These are phyloP conservation scores for Endotrypanum monterogeii DNA, from an alignment of 208 protist genomes.

Conservation along the genomic window DNA sequence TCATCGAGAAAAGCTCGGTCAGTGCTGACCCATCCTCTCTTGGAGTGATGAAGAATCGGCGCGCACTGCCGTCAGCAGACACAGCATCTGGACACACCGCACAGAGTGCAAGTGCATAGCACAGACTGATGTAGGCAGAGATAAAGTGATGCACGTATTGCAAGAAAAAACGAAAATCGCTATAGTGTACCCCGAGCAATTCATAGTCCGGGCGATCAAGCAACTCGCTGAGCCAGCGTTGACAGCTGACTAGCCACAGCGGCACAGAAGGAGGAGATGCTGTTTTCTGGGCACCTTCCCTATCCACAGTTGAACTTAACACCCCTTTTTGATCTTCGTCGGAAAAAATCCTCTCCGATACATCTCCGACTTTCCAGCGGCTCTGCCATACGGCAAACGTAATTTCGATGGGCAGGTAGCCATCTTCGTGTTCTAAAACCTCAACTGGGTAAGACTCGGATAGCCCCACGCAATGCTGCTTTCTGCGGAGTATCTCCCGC, in stretches of 20 bases:
- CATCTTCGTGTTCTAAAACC: slow-evolving; percentile 25
- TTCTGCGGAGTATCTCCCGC: slow-evolving; percentile 28
- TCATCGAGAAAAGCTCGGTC: slow-evolving; percentile 21
- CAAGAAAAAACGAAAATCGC: slow-evolving; percentile 54
- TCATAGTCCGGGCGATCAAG: slow-evolving; percentile 41
- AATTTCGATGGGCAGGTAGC: slow-evolving; percentile 21
- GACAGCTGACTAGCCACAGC: slow-evolving; percentile 20
- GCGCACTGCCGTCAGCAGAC: neutral
- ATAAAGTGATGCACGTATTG: slow-evolving; percentile 56
- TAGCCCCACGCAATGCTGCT: slow-evolving; percentile 24
- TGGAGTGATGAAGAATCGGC: slow-evolving; percentile 7
- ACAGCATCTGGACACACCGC: slow-evolving; percentile 21
- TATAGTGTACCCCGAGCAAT: slow-evolving; percentile 43
- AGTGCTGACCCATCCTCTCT: slow-evolving; percentile 15
- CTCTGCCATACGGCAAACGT: slow-evolving; percentile 18
- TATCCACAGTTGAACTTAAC: neutral
- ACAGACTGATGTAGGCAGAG: slow-evolving; percentile 37
- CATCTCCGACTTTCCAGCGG: slow-evolving; percentile 14
- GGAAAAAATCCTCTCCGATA: slow-evolving; percentile 28
- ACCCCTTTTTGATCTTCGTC: slow-evolving; percentile 5
- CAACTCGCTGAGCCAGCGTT: slow-evolving; percentile 29
- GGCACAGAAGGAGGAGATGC: neutral
- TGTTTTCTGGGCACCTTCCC: neutral
- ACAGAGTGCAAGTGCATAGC: slow-evolving; percentile 31
- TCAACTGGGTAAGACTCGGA: slow-evolving; percentile 28